A percentile compares a stretch with the other conserved stretches of the same genome.
Evolutionary conservation across 2,329 filamentous ascomycete species (phyloP).

Genomic region (Aspergillus sp.): DNA sequence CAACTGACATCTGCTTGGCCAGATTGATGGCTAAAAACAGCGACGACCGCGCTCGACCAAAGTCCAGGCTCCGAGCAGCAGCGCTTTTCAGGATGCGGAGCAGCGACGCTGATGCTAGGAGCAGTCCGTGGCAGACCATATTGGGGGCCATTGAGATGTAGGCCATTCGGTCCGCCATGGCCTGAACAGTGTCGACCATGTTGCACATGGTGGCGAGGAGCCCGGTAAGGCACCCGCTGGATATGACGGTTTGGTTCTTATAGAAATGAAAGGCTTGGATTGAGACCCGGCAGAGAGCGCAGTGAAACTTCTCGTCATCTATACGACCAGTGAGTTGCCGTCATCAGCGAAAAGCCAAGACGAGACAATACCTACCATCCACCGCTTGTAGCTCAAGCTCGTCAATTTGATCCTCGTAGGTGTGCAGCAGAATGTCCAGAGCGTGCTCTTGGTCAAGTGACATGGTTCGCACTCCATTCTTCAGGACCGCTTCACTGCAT

Average conservation of each 20-base stretch:
- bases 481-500: slow-evolving; percentile 28
- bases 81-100: slow-evolving; percentile 34
- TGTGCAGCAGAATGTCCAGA: slow-evolving; percentile 29
- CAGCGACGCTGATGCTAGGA: slow-evolving; percentile 25
- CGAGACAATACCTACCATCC: slow-evolving; percentile 18
- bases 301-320: slow-evolving; percentile 27
- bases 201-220: slow-evolving; percentile 23
- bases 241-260: slow-evolving; percentile 21
- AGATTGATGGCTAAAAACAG: slow-evolving; percentile 33
- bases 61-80: slow-evolving; percentile 23
- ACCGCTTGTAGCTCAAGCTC: slow-evolving; percentile 27
- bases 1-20: slow-evolving; percentile 30
- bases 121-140: slow-evolving; percentile 18
- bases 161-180: slow-evolving; percentile 12
- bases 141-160: slow-evolving; percentile 19
- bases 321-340: too few species aligned
- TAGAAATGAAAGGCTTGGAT: slow-evolving; percentile 32
- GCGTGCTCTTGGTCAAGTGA: slow-evolving; percentile 30
- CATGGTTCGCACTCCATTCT: slow-evolving; percentile 34
- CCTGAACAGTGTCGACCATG: slow-evolving; percentile 23
- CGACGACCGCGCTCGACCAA: slow-evolving; percentile 23
- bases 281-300: slow-evolving; percentile 22
- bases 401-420: slow-evolving; percentile 29
- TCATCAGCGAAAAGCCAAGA: background rate
- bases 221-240: slow-evolving; percentile 19